phyloP scores from a whole-genome alignment of 352 stramenopile genomes.

The Pythium rishiriense region DNA sequence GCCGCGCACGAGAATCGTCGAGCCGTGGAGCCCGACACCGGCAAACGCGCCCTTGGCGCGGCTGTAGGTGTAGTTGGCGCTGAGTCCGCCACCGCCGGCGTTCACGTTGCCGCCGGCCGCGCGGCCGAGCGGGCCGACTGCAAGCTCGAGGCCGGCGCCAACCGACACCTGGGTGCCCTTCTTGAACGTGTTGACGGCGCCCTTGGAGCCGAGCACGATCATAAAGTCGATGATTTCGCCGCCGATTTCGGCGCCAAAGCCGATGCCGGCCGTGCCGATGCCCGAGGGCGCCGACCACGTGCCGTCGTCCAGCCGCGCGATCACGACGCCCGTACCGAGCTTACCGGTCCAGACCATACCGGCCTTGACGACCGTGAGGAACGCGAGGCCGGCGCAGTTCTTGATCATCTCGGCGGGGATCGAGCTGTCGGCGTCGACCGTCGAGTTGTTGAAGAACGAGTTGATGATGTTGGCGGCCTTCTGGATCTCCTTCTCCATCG shows the following conservation, averaged over 20 bases:
- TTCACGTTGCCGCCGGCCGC: conserved; percentile 73
- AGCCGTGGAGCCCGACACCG: conserved; percentile 76
- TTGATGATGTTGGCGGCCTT: conserved; percentile 86
- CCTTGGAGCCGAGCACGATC: conserved; percentile 79
- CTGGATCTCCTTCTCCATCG: conserved; percentile 85
- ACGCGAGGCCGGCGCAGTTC: conserved; percentile 71
- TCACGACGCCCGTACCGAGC: conserved; percentile 79
- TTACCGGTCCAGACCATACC: conserved; percentile 86
- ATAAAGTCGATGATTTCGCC: conserved; percentile 90
- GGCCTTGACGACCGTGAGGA: conserved; percentile 87
- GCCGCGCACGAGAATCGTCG: conserved; percentile 79
- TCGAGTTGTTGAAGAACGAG: conserved; percentile 79
- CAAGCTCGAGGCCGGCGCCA: conserved; percentile 73
- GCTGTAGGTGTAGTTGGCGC: conserved; percentile 87
- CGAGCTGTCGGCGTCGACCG: conserved; percentile 63
- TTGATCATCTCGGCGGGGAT: conserved; percentile 84
- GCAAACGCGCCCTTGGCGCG: conserved; percentile 82
- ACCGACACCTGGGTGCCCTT: conserved; percentile 82
- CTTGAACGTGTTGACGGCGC: conserved; percentile 81
- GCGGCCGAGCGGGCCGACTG: conserved; percentile 70
- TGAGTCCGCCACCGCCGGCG: conserved; percentile 72
- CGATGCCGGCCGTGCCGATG: conserved; percentile 79
- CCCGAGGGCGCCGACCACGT: conserved; percentile 82
- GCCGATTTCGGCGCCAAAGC: conserved; percentile 82
- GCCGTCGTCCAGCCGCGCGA: conserved; percentile 77